Base-by-base conservation (phyloP, 2,329 filamentous ascomycete genomes). In the Tolypocladium ophioglossoides region DNA sequence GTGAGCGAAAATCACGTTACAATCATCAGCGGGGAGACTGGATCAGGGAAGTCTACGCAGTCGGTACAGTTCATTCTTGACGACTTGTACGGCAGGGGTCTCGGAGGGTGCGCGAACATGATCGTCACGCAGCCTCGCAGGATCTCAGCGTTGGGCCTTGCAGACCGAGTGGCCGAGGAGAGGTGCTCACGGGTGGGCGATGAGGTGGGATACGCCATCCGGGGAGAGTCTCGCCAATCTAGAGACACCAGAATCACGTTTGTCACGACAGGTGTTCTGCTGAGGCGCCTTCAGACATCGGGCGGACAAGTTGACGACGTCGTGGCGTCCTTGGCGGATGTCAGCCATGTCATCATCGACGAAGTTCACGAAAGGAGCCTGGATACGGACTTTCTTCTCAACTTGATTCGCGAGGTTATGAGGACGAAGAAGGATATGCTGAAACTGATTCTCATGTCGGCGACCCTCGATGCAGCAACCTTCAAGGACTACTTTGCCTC, bases 1-100 rank as follows among this genome's bases (percentile, higher is more conserved):
- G 88, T 99, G 50, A 79, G 79, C 44, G 74, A 78, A 5, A 84
- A 92, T 64, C 86, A 96, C 68, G 91, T 99, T 51, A 96, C 90
- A 1, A 96, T 99, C 63, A 94, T 99, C 62, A 95, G 91, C 46
- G 94, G 94, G 61, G 94, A 97, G 72, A 99, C 94, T 4, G 94
- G 94, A 52, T 96, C 90, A 20, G 94, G 94, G 65, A 99, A 99
- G 71, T 96, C 89, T 50, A 97, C 94, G 0, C 94, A 99, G 68
- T 94, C 90, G 2, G 90, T 97, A 37, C 94, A 99, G 68, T 99
- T 97, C 69, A 79, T 99, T 46, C 77, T 99, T 1, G 94, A 99
- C 63, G 89, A 97, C 62, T 75, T 97, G 58, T 95, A 96, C 62
- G 78, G 80, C 57, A 78, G 81, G 48, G 82, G 85, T 9, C 76